Conservation (phyloP, 306 rosid species). For the Lathyrus sativus region DNA sequence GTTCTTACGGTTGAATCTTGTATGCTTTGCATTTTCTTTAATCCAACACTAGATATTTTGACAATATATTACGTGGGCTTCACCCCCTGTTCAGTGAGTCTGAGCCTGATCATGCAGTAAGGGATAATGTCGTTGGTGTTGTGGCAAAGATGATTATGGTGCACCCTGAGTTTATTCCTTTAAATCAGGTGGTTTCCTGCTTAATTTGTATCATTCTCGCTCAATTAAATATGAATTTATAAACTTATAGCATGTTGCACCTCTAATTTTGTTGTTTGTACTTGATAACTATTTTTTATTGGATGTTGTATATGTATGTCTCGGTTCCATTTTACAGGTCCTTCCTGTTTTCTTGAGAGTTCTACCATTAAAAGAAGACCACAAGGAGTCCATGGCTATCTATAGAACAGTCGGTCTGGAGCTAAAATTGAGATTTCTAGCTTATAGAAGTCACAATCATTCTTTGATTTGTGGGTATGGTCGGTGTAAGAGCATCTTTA, state of each 20-base stretch:
- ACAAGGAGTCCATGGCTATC: conserved; percentile 87
- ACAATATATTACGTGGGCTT: conserved; percentile 75
- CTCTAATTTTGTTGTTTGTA: no score
- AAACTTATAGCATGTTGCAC: no score
- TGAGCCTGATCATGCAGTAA: conserved; percentile 94
- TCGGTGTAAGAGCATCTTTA: no score
- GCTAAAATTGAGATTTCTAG: no score
- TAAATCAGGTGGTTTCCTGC: no score
- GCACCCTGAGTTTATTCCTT: no score
- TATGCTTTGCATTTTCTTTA: conserved; percentile 39
- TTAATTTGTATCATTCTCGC: no score
- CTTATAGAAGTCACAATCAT: no score
- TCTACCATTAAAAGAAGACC: conserved; percentile 97
- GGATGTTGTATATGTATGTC: conserved; percentile 16
- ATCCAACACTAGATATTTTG: conserved; percentile 68
- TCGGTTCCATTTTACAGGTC: conserved; percentile 59
- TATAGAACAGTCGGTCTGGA: no score
- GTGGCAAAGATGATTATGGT: conserved; percentile 98
- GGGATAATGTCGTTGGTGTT: conserved; percentile 98
- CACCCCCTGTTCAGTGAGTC: conserved; percentile 93
- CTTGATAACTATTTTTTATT: no score
- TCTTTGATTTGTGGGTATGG: no score
- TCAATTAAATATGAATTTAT: no score
- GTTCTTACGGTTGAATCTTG: conserved; percentile 24
- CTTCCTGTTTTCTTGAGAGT: conserved; percentile 87